A percentile compares a stretch with the other conserved stretches of the same genome.
phyloP scores from a whole-genome alignment of 148 eudicot species.

The Cornus kousa region DNA sequence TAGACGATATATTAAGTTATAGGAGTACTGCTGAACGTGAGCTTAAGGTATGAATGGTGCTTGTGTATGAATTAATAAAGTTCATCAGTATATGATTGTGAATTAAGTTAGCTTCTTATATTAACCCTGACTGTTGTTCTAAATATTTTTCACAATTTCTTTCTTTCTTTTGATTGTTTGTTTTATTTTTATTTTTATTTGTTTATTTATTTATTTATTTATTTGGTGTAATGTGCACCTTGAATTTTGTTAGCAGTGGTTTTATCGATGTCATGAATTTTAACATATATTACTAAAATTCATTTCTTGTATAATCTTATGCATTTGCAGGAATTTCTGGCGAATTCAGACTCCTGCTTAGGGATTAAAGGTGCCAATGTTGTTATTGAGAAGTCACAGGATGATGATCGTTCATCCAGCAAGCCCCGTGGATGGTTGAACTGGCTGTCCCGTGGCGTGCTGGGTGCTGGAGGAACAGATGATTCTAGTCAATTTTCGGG shows the following conservation, averaged over 20 bases:
- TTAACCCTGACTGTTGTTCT: background rate
- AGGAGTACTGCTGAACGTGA: conserved; percentile 79
- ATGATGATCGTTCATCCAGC: conserved; percentile 54
- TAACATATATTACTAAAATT: background rate
- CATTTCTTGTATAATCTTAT: background rate
- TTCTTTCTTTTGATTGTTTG: background rate
- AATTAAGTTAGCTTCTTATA: background rate
- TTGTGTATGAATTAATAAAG: background rate
- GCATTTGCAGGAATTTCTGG: conserved; percentile 52
- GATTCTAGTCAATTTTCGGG: conserved; percentile 97
- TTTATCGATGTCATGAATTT: background rate
- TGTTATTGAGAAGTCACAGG: conserved; percentile 39
- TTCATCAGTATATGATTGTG: background rate
- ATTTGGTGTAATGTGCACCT: background rate
- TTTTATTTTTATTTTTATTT: no score
- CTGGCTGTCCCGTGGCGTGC: conserved; percentile 97
- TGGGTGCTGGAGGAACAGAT: conserved; percentile 98
- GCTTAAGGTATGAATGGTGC: conserved; percentile 58
- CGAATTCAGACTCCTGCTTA: conserved; percentile 35
- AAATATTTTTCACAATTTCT: background rate
- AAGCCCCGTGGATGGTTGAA: conserved; percentile 92
- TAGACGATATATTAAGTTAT: conserved; percentile 81
- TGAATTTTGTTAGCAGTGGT: background rate
- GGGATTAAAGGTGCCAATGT: conserved; percentile 26
- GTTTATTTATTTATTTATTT: background rate